Evolutionary conservation across 176 grass and related monocot species (phyloP).

Genomic region (Oryza punctata): DNA sequence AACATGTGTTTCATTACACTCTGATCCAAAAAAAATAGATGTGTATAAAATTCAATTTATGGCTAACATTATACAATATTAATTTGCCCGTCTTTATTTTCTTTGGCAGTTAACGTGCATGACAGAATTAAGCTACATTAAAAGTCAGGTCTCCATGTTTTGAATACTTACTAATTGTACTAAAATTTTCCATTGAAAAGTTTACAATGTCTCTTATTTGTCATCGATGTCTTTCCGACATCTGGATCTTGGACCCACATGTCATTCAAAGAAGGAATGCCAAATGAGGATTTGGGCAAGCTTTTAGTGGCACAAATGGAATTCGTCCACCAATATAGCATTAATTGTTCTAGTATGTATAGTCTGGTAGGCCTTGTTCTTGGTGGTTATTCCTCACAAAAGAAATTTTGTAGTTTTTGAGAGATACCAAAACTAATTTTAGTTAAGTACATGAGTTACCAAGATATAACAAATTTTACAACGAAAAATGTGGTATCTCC

Average conservation of each 20-base stretch:
- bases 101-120: slow-evolving; percentile 9
- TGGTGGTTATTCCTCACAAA: neutral
- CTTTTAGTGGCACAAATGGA: neutral
- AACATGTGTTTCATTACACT: too few relatives aligned
- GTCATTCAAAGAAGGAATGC: neutral
- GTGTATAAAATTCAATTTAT: neutral
- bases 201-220: too few relatives aligned
- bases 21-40: too few relatives aligned
- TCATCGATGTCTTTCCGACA: neutral
- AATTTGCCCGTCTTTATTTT: neutral
- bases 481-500: too few relatives aligned
- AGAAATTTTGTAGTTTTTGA: too few relatives aligned
- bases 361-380: neutral
- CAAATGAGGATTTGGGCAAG: too few relatives aligned
- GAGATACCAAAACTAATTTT: too few relatives aligned
- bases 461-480: too few relatives aligned
- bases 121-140: slow-evolving; percentile 26
- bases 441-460: too few relatives aligned
- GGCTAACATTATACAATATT: neutral
- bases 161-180: neutral
- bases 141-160: slow-evolving; percentile 9
- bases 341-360: neutral
- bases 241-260: neutral
- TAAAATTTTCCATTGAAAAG: neutral
- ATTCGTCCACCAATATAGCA: neutral